Base-by-base conservation (phyloP, 2,329 filamentous ascomycete species). In the Biscogniauxia marginata region DNA sequence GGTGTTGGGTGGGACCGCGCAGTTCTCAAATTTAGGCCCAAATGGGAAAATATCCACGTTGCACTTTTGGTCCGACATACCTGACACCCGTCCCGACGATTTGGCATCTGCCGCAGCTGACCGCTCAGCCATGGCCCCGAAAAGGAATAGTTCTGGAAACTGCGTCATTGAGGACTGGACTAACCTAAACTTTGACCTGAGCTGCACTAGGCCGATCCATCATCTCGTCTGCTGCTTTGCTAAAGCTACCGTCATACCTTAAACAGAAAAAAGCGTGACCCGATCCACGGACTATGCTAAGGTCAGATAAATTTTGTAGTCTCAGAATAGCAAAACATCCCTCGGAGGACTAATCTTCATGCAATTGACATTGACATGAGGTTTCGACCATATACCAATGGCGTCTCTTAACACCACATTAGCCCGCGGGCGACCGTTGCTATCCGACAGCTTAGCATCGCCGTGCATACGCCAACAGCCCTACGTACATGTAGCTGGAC, bases 381-480 rank as follows among this genome's bases (percentile, higher is more conserved):
- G 16, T 39, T 11, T 39, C 30, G 9, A 39, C 30, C 30, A 39
- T 9, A 25, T 25, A 9, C 11, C 55, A 57, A 70, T 69, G 67
- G 60, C 66, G 43, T 58, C 59, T 56, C 57, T 60, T 52, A 63
- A 54, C 20, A 58, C 62, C 46, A 53, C 51, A 22, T 50, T 61
- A 13, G 47, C 58, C 49, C 61, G 62, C 54, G 61, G 65, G 43
- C 59, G 58, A 53, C 55, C 54, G 47, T 54, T 56, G 49, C 50
- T 49, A 7, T 49, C 51, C 30, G 60, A 56, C 7, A 53, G 52
- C 25, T 50, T 53, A 11, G 23, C 57, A 49, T 59, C 62, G 20
- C 57, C 59, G 48, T 62, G 58, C 52, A 50, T 62, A 44, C 62
- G 54, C 53, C 65, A 58, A 51, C 62, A 60, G 30, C 54, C 61